Base-by-base conservation (phyloP, 768 basidiomycete species). In the Mycena sanguinolenta region DNA sequence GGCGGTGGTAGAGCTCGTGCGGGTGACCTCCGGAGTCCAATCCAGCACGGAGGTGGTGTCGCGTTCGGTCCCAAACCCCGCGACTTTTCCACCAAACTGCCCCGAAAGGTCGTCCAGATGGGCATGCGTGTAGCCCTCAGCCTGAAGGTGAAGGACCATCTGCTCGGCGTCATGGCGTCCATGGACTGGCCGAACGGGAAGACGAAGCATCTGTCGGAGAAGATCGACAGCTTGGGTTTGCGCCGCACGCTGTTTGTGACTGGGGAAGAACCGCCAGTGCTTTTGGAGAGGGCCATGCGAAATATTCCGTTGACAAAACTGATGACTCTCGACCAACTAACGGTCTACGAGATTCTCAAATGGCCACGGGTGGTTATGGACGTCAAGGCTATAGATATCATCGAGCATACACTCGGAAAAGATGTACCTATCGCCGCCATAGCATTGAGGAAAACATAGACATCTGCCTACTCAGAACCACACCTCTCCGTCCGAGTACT, bases 51-150 rank as follows among this genome's bases (percentile, higher is more conserved):
- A 38, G 98, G 98, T 81, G 98, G 97, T 74, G 89, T 93, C 46
- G 95, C 95, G 8, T 96, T 96, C 70, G 96, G 96, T 34, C 95
- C 95, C 0, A 92, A 95, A 77, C 95, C 96, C 3, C 89, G 96
- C 58, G 94, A 98, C 79, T 98, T 97, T 80, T 90, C 93, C 75
- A 96, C 95, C 23, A 92, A 94, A 72, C 87, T 99, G 42, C 94
- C 95, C n/a, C 88, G 95, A 72, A 98, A 98, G 82, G 93, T 98
- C 73, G 87, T 95, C 49, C 86, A 94, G 75, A 93, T 98, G 90
- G 97, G 97, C 13, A 91, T 98, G 90, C 89, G 94, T 25, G 92
- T 96, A 59, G 96, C 95, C 3, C 81, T 99, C 53, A 95, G 95
- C 73, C 87, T 90, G 50, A 95, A 96, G 79, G 84, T 97, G 77